phyloP scores from a whole-genome alignment of 73 alveolate species.

The Breviolum minutum region DNA sequence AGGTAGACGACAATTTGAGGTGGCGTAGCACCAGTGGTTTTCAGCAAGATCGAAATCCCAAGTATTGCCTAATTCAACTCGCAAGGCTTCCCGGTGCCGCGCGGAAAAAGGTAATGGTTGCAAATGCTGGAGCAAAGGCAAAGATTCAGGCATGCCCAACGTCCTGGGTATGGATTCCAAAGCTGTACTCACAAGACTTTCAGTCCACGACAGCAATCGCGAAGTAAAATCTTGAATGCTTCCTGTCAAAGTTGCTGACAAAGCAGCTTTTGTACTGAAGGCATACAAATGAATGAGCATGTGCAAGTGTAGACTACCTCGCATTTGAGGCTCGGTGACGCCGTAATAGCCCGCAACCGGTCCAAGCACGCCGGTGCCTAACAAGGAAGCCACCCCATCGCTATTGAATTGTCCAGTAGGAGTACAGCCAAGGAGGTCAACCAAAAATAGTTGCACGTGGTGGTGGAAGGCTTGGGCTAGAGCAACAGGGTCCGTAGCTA shows the following conservation, averaged over 20 bases:
- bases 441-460: neutral
- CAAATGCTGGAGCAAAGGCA: neutral
- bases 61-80: neutral
- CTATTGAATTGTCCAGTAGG: neutral
- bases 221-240: neutral
- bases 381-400: neutral
- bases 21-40: neutral
- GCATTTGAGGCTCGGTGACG: slow-evolving; percentile 41
- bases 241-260: neutral
- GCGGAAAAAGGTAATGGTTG: neutral
- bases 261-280: neutral
- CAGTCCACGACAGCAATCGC: neutral
- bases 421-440: neutral
- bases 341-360: slow-evolving; percentile 21
- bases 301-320: slow-evolving; percentile 21
- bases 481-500: neutral
- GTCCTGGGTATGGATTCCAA: neutral
- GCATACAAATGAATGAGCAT: slow-evolving; percentile 3
- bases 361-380: neutral
- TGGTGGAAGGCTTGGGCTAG: neutral
- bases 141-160: neutral
- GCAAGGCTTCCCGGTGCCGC: neutral
- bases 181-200: neutral
- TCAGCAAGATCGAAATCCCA: slow-evolving; percentile 11
- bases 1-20: neutral